A percentile compares a stretch with the other conserved stretches of the same genome.
Conservation (phyloP, 257 asterid genomes). For the Solanum neorickii region DNA sequence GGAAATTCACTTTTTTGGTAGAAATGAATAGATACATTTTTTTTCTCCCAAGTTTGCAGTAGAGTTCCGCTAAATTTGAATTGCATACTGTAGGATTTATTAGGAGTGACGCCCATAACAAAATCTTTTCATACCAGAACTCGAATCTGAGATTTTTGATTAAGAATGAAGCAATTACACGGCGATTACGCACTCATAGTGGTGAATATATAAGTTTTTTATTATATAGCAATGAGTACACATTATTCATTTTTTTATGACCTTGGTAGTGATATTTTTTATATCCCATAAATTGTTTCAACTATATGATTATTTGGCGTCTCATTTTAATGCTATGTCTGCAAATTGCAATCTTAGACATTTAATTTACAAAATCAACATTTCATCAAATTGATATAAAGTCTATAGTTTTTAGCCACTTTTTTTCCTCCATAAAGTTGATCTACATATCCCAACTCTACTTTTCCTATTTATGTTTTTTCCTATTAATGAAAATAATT, state of each 20-base stretch:
- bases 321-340: not conserved
- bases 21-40: too few species aligned
- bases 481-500: not conserved
- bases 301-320: not conserved
- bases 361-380: not conserved
- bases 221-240: not conserved
- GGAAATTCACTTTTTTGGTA: too few species aligned
- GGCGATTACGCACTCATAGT: too few species aligned
- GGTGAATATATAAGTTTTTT: too few species aligned
- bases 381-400: not conserved
- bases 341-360: not conserved
- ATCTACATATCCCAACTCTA: not conserved
- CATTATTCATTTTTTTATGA: not conserved
- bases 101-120: too few species aligned
- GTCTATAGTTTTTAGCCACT: not conserved
- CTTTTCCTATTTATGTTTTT: not conserved
- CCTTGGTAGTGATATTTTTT: not conserved
- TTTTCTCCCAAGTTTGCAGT: too few species aligned
- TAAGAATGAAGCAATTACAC: too few species aligned
- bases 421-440: not conserved
- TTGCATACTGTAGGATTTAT: too few species aligned
- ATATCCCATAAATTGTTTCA: not conserved
- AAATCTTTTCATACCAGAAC: too few species aligned
- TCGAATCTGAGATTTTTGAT: fast-evolving
- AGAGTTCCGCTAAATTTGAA: fast-evolving